Percentiles rank a stretch among this genome's conserved stretches.
Conservation (phyloP, 2,329 filamentous ascomycete genomes). For the Microsporum ferrugineum region DNA sequence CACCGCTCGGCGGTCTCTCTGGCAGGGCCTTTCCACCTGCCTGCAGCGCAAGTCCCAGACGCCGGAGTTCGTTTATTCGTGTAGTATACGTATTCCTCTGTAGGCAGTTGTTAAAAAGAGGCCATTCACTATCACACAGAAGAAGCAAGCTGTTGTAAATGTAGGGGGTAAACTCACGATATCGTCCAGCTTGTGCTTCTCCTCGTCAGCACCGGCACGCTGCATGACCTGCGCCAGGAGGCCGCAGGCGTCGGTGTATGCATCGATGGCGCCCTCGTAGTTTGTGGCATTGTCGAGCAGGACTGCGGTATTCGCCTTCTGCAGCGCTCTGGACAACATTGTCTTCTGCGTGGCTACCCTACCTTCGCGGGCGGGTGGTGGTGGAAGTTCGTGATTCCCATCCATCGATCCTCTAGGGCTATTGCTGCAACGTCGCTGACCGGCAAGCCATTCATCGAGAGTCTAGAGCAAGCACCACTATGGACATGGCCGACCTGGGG, state of each 20-base stretch:
- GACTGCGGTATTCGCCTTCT: constrained; percentile 92
- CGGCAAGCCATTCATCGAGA: neutral
- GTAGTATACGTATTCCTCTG: constrained; percentile 82
- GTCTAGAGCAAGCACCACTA: neutral
- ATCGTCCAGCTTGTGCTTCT: constrained; percentile 69
- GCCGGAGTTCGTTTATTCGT: constrained; percentile 74
- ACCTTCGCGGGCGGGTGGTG: constrained; percentile 4
- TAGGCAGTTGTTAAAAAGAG: neutral
- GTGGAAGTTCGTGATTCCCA: neutral
- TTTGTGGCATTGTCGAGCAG: constrained; percentile 93
- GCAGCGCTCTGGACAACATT: constrained; percentile 89
- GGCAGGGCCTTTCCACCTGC: constrained; percentile 64
- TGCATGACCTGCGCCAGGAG: constrained; percentile 79
- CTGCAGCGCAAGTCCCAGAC: constrained; percentile 46
- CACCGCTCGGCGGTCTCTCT: constrained; percentile 53
- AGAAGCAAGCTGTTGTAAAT: neutral
- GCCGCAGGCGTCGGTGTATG: constrained; percentile 82
- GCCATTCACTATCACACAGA: neutral
- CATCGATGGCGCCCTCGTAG: constrained; percentile 78
- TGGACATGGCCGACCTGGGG: neutral
- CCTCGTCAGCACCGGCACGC: constrained; percentile 76
- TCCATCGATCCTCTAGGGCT: constrained; percentile 1
- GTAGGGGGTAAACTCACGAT: constrained; percentile 56
- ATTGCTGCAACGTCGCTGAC: neutral
- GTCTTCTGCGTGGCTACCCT: constrained; percentile 67